Evolutionary conservation across 2,329 filamentous ascomycete genomes (phyloP), one percentile per base, ranked within the genome.

Genomic region (Apiospora kogelbergensis): DNA sequence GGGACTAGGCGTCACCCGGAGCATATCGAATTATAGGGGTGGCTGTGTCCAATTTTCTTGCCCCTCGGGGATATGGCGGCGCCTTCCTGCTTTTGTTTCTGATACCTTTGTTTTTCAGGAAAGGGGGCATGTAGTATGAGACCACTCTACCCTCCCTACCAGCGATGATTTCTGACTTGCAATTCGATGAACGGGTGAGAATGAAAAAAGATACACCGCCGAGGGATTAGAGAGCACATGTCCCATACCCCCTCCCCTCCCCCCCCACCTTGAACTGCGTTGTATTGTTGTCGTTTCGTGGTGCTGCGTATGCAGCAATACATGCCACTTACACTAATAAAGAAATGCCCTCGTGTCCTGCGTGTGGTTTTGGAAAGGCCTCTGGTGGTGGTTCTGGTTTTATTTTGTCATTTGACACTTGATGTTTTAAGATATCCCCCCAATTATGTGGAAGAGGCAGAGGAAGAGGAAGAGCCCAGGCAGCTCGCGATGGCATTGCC

Each of bases 11-110:
- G 63, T 65, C 63, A 65, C 24, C 63, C 24, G 63, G 63, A 65
- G 53, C 63, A 65, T 65, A 65, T 65, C 26, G 63, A 65, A 33
- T 44, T 26, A 65, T 45, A 45, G 11, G 63, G 41, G 63, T 45
- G 63, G 63, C 63, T 15, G 30, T 60, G 15, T 45, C 44, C 63
- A 45, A 33, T 45, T 37, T 37, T 37, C 53, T 33, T 60, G 30
- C 53, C 53, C 53, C 20, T 60, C 11, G 53, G 24, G 41, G 41
- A 45, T 26, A 45, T 33, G n/a, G 44, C 41, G 63, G 63, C 41
- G 41, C 63, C 30, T 65, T 60, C 30, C 30, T 60, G 53, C 53
- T 60, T 53, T 60, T 37, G 30, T 60, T 45, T 42, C 45, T 45
- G 63, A 65, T 65, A 65, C 63, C 63, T 65, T 45, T 42, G 41